phyloP scores from a whole-genome alignment of 345 rosid species.

The Salix suchowensis region DNA sequence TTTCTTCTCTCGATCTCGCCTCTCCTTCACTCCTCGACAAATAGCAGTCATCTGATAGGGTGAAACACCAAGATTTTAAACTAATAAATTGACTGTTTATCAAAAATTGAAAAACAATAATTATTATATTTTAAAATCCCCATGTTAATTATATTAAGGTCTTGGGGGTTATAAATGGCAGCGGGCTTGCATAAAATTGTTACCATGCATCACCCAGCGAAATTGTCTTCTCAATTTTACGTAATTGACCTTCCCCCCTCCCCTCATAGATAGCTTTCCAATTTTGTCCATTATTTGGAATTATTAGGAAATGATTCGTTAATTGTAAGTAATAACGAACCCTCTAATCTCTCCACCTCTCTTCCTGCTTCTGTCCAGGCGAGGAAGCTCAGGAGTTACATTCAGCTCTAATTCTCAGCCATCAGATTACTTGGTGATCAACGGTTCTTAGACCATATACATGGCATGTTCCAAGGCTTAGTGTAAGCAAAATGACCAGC shows the following conservation, averaged over 20 bases:
- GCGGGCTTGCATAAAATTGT: background rate
- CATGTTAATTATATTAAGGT: too few relatives aligned
- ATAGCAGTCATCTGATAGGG: too few relatives aligned
- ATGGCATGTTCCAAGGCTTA: conserved; percentile 36
- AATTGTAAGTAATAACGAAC: conserved; percentile 30
- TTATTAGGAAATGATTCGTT: conserved; percentile 13
- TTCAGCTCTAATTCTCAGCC: conserved; percentile 25
- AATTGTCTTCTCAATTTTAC: background rate
- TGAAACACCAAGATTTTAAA: too few relatives aligned
- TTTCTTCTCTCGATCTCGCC: conserved; percentile 2
- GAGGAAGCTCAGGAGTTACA: conserved; percentile 61
- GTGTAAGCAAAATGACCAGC: conserved; percentile 31
- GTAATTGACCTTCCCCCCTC: background rate
- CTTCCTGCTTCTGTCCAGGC: conserved; percentile 20
- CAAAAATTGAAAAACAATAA: too few relatives aligned
- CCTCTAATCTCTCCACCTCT: conserved; percentile 43
- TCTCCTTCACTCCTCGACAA: too few relatives aligned
- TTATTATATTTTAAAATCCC: too few relatives aligned
- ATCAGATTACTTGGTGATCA: conserved; percentile 36
- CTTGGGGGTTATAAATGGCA: too few relatives aligned
- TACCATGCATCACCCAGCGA: background rate
- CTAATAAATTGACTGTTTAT: too few relatives aligned
- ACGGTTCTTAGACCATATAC: conserved; percentile 21
- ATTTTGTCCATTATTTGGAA: background rate
- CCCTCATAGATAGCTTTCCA: conserved; percentile 3